Percentiles rank a stretch among this genome's conserved stretches.
phyloP scores from a whole-genome alignment of 78 protist genomes.

The Isochrysis galbana region DNA sequence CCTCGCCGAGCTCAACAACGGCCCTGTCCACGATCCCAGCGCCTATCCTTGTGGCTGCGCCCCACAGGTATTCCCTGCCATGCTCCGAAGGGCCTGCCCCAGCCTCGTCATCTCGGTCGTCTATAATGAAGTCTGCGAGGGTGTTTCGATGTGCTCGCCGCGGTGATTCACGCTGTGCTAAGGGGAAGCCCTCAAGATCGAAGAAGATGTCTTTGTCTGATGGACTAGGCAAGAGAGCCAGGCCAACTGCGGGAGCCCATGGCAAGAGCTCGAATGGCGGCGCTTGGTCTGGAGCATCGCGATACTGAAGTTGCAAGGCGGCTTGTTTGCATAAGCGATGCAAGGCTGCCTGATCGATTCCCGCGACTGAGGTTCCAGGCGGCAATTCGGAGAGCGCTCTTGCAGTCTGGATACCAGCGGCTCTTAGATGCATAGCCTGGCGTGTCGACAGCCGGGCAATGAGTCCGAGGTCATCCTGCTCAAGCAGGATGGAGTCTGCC shows the following conservation, averaged over 20 bases:
- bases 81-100: too few relatives aligned
- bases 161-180: not conserved
- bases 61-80: not conserved
- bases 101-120: not conserved
- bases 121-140: not conserved
- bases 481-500: not conserved
- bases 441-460: not conserved
- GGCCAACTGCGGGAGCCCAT: not conserved
- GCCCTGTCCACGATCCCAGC: not conserved
- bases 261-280: not conserved
- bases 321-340: not conserved
- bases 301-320: not conserved
- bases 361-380: not conserved
- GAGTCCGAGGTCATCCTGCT: not conserved
- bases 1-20: not conserved
- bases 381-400: not conserved
- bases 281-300: not conserved
- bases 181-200: slow-evolving; percentile 8
- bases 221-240: not conserved
- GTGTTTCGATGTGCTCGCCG: not conserved
- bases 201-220: not conserved
- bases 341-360: not conserved
- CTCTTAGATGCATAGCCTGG: not conserved
- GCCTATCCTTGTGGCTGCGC: not conserved
- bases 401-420: not conserved